Evolutionary conservation across 192 early-diverging fungal genomes (phyloP), one percentile per base, ranked within the genome.

Genomic region (Gamsiella multidivaricata): DNA sequence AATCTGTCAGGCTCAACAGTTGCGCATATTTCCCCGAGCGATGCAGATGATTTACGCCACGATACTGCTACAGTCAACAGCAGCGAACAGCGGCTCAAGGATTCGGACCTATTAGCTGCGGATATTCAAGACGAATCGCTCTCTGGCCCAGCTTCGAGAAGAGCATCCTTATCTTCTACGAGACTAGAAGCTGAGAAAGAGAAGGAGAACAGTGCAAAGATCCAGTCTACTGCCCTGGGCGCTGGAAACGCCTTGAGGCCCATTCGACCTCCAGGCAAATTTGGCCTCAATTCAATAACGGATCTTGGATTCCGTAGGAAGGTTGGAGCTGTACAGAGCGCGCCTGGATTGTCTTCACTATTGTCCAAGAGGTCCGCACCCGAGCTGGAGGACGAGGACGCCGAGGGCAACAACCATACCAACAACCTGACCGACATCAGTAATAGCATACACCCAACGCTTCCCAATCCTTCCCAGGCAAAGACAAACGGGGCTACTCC

Each of bases 291-390:
- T n/a, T 15, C 32, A 3, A 33, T 20, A 34, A 11, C 25, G 47
- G 60, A 51, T n/a, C n/a, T 62, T 36, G 47, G 60, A n/a, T 3
- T 45, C 23, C 2, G 25, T 17, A 59, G n/a, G n/a, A 59, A 59
- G 41, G 14, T 12, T 6, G 46, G 60, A 12, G 15, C 8, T 8
- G 39, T 15, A 34, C 2, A 22, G 1, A 51, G 9, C 23, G 29
- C n/a, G 3, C 17, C 25, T 11, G 32, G 9, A 18, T n/a, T 18
- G 5, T 12, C n/a, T 15, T 36, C 41, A 17, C 32, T 51, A 9
- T 32, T 52, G n/a, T 41, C 67, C 14, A 78, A 78, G 39, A 51
- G 74, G 47, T 43, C 74, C 34, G 65, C 59, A 25, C 42, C 65
- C 9, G 65, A 63, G 14, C 33, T 78, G 65, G 73, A 74, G 11